phyloP scores from a whole-genome alignment of 208 protist species.

The Novymonas esmeraldas region DNA sequence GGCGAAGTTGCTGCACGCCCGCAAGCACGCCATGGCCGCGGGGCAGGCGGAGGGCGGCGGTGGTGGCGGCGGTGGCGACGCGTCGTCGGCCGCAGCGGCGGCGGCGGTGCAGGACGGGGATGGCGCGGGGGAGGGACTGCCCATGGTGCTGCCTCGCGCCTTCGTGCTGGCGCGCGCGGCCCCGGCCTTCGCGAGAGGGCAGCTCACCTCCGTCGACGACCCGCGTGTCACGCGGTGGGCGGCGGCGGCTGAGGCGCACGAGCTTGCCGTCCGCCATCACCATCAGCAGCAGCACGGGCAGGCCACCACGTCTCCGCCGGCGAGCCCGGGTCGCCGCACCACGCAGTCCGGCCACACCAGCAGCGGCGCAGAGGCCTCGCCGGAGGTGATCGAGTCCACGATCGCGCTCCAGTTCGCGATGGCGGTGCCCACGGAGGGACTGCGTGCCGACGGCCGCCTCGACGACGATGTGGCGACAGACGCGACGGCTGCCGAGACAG shows the following conservation, averaged over 20 bases:
- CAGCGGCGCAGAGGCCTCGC: background rate
- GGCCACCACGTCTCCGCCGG: background rate
- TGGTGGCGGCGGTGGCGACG: no score
- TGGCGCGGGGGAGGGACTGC: slow-evolving; percentile 18
- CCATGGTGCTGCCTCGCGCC: slow-evolving; percentile 63
- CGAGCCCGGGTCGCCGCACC: background rate
- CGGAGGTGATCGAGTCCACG: slow-evolving; percentile 19
- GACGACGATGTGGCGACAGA: background rate
- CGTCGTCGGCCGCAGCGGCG: background rate
- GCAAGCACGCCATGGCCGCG: slow-evolving; percentile 6
- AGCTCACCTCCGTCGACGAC: slow-evolving; percentile 34
- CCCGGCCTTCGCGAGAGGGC: slow-evolving; percentile 62
- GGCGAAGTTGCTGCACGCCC: slow-evolving; percentile 17
- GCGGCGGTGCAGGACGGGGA: background rate
- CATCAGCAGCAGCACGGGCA: background rate
- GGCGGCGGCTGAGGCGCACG: background rate
- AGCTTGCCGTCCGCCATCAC: background rate
- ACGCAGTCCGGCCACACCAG: background rate
- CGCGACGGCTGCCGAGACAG: background rate
- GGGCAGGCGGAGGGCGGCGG: background rate
- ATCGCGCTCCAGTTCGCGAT: slow-evolving; percentile 26
- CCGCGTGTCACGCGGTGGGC: slow-evolving; percentile 23
- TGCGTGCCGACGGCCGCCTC: slow-evolving; percentile 3
- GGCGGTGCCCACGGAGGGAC: slow-evolving; percentile 16
- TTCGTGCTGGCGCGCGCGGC: slow-evolving; percentile 48